Percentiles rank a stretch among this genome's conserved stretches.
Evolutionary conservation across 2,329 filamentous ascomycete species (phyloP).

Genomic region (Aureobasidium vineae): DNA sequence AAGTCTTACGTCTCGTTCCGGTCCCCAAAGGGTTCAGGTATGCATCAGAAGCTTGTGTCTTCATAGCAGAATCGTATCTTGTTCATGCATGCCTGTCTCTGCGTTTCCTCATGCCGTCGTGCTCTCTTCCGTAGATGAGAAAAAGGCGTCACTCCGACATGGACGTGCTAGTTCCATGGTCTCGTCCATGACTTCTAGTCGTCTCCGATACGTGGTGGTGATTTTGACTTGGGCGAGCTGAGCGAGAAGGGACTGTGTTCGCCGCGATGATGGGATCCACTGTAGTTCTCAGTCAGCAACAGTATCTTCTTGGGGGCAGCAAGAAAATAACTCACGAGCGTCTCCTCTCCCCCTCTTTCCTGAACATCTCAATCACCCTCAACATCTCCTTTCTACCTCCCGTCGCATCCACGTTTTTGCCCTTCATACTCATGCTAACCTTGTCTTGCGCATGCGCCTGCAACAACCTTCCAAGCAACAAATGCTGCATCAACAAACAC

Average conservation of each 20-base stretch:
- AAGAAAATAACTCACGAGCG: slow-evolving; percentile 64
- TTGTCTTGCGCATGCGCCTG: slow-evolving; percentile 77
- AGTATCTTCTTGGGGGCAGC: neutral
- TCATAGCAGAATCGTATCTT: neutral
- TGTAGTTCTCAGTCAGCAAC: neutral
- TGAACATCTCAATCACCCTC: slow-evolving; percentile 78
- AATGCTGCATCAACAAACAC: slow-evolving; percentile 88
- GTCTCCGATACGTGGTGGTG: slow-evolving; percentile 23
- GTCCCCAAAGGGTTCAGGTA: neutral
- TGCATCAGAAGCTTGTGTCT: neutral
- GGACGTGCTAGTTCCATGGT: neutral
- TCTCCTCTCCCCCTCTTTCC: slow-evolving; percentile 82
- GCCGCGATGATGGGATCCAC: slow-evolving; percentile 10
- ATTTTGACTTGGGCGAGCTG: slow-evolving; percentile 15
- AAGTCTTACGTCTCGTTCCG: neutral
- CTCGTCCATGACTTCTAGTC: slow-evolving; percentile 7
- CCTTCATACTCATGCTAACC: slow-evolving; percentile 89
- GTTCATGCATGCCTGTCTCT: neutral
- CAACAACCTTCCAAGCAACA: slow-evolving; percentile 81
- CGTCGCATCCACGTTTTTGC: slow-evolving; percentile 75
- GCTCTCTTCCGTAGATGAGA: no score
- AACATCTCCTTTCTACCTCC: slow-evolving; percentile 88
- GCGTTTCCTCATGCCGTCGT: neutral
- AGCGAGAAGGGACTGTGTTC: slow-evolving; percentile 20
- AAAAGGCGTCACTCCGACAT: neutral